Conservation (phyloP, 2,329 filamentous ascomycete genomes). For the Coniochaeta sp. region DNA sequence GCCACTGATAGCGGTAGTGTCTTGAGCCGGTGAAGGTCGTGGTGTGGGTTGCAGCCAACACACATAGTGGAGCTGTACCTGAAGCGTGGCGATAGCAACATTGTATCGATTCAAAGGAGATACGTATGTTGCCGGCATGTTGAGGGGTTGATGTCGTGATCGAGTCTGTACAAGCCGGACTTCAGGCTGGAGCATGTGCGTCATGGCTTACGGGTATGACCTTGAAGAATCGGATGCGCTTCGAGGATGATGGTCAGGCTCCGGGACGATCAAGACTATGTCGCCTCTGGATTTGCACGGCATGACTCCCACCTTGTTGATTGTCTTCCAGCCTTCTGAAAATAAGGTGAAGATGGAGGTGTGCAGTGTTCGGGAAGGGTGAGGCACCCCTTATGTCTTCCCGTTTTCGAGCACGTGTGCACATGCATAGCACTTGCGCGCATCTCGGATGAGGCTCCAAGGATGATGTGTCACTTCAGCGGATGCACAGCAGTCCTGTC, state of each 20-base stretch:
- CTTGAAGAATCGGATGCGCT: no score
- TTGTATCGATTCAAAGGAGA: background rate
- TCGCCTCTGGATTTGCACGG: background rate
- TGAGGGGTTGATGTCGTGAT: no score
- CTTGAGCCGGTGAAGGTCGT: background rate
- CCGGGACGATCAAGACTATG: background rate
- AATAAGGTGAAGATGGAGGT: background rate
- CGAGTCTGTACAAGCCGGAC: background rate
- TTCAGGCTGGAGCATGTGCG: background rate
- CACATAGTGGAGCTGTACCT: background rate
- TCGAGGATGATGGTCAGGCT: no score
- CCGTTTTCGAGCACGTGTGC: background rate
- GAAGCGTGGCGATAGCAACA: background rate
- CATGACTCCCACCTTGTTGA: background rate
- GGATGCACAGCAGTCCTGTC: background rate
- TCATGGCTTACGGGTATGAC: background rate
- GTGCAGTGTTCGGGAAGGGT: background rate
- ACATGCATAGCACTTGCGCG: background rate
- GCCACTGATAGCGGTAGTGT: background rate
- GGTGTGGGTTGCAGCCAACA: background rate
- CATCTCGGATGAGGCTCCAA: conserved; percentile 1
- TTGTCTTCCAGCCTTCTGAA: background rate
- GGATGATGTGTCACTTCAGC: background rate
- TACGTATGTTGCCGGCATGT: no score
- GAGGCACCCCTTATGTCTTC: background rate